Evolutionary conservation across 345 rosid genomes (phyloP).

Genomic region (Salix dunnii): DNA sequence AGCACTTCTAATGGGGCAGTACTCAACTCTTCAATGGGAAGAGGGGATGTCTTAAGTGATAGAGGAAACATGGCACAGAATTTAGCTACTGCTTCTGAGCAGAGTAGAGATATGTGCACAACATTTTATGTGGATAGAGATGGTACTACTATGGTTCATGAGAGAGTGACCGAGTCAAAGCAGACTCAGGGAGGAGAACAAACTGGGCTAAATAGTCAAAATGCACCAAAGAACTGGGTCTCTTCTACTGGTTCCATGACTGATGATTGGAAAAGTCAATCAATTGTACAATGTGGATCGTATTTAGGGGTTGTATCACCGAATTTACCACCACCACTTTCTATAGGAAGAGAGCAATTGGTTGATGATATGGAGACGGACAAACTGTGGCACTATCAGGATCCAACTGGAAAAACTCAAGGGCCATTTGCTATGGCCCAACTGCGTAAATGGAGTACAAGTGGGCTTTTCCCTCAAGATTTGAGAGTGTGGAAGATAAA

Average conservation of each 20-base stretch:
- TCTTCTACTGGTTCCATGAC: conserved; percentile 18
- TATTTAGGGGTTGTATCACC: conserved; percentile 27
- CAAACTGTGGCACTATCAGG: conserved; percentile 80
- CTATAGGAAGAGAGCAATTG: conserved; percentile 40
- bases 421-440: conserved; percentile 80
- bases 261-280: conserved; percentile 15
- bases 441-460: conserved; percentile 68
- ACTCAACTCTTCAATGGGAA: conserved; percentile 23
- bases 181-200: conserved; percentile 19
- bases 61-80: conserved; percentile 35
- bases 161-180: conserved; percentile 18
- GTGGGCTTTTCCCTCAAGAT: conserved; percentile 69
- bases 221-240: conserved; percentile 31
- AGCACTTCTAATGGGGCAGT: conserved; percentile 27
- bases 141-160: conserved; percentile 29
- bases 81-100: conserved; percentile 29
- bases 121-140: conserved; percentile 32
- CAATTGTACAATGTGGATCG: conserved; percentile 17
- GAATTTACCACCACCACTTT: conserved; percentile 27
- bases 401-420: conserved; percentile 70
- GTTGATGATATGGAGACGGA: conserved; percentile 41
- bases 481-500: conserved; percentile 69
- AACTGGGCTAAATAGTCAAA: neutral
- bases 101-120: conserved; percentile 18
- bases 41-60: conserved; percentile 33